Percentiles rank a stretch among this genome's conserved stretches.
Conservation (phyloP, 306 rosid genomes). For the Inga laurina region DNA sequence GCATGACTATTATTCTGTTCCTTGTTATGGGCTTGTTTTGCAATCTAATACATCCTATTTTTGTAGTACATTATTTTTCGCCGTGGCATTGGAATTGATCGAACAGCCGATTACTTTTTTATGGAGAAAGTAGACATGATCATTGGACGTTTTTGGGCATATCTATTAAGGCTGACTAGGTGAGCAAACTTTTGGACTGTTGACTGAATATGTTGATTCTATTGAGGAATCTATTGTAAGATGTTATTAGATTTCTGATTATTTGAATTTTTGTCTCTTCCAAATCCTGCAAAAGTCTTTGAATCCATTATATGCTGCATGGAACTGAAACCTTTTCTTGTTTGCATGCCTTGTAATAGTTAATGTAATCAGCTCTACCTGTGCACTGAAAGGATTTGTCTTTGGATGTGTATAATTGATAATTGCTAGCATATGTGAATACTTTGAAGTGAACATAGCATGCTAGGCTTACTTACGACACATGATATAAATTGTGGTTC, state of each 20-base stretch:
- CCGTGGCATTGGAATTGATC: constrained; percentile 85
- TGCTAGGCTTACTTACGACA: not conserved
- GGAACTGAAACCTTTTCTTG: not conserved
- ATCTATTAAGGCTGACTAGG: constrained; percentile 58
- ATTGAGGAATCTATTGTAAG: not conserved
- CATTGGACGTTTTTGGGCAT: constrained; percentile 73
- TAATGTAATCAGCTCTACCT: not conserved
- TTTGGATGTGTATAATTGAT: not conserved
- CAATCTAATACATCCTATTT: constrained; percentile 35
- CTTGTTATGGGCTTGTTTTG: not conserved
- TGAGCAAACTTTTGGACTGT: constrained; percentile 23
- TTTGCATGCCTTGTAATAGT: not conserved
- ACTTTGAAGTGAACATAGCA: not conserved
- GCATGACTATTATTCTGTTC: not conserved
- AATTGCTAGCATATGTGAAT: not conserved
- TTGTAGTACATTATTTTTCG: constrained; percentile 80
- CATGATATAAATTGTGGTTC: not conserved
- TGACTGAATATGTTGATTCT: not conserved
- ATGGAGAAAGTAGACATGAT: constrained; percentile 89
- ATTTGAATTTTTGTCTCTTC: not conserved
- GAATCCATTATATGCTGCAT: not conserved
- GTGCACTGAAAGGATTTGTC: not conserved
- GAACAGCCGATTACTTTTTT: constrained; percentile 71
- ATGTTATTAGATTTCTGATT: not conserved
- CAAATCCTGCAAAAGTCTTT: not conserved